Evolutionary conservation across 2,329 filamentous ascomycete species (phyloP).

Genomic region (Colletotrichum sp.): DNA sequence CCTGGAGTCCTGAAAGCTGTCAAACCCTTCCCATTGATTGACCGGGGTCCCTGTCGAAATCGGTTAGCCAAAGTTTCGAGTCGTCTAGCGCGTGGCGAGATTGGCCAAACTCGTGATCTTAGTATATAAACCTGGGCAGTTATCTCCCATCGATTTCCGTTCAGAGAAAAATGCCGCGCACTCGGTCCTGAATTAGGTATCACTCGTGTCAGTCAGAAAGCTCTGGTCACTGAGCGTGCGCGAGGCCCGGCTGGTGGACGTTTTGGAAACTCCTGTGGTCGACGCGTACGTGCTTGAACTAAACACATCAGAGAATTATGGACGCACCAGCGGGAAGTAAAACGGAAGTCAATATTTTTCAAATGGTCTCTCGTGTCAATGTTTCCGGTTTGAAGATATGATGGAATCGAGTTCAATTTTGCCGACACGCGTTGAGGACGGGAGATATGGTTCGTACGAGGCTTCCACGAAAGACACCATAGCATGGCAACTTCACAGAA

Average conservation of each 20-base stretch:
- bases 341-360: background rate
- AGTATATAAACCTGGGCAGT: background rate
- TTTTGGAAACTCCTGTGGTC: background rate
- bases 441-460: background rate
- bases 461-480: background rate
- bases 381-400: background rate
- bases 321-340: background rate
- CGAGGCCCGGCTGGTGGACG: background rate
- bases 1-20: background rate
- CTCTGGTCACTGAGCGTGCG: background rate
- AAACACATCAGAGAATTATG: background rate
- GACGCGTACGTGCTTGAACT: background rate
- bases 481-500: background rate
- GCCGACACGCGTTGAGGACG: rapidly evolving
- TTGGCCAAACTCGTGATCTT: background rate
- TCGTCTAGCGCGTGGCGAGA: background rate
- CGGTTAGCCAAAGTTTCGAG: background rate
- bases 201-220: background rate
- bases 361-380: background rate
- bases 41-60: background rate
- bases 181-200: background rate
- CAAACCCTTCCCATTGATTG: background rate
- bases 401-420: rapidly evolving
- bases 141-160: background rate
- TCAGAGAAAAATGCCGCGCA: background rate